Evolutionary conservation across 306 rosid genomes (phyloP), one percentile per base, ranked within the genome.

Genomic region (Echinosophora koreensis): DNA sequence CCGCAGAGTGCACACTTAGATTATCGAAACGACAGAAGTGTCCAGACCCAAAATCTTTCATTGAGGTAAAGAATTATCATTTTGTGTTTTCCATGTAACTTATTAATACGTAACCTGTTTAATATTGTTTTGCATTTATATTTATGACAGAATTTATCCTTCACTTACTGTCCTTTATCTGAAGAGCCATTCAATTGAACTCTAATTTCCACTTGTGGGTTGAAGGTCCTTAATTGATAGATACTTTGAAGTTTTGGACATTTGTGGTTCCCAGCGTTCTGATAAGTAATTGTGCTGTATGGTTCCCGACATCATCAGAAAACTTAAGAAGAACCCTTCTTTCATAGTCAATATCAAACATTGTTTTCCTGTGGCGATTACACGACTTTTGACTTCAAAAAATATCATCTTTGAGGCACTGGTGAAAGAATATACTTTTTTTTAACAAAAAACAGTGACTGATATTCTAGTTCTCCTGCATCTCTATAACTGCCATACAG

Each of bases 1-100:
- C 90, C 69, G 93, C 96, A 52, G 92, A 92, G 83, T 83, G 88
- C 86, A 80, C 92, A 5, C 93, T 92, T 79, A 88, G 84, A 80
- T 78, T 92, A 72, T 92, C 97, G 13, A 87, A 81, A 81, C 77
- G 44, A 32, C 96, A 92, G 68, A 83, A 84, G 54, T 92, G 97
- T 74, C 93, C 93, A 28, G 88, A 92, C 72, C 96, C 96, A 41
- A 84, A 74, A 73, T 91, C 90, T 74, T 92, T 92, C 59, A 47
- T 89, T 67, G 89, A 88, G 96, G 97, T 92, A 84, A 57, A 65
- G 62, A 47, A 66, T 52, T 70, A 44, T 5, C 49, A 28, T 64
- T 28, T 42, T 49, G 32, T 60, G 59, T 68, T 76, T 82, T 81
- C 16, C 11, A n/a, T 22, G 12, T 41, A 39, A 69, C 35, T 69